phyloP scores from a whole-genome alignment of 2,329 filamentous ascomycete species.

The Talaromyces islandicus region DNA sequence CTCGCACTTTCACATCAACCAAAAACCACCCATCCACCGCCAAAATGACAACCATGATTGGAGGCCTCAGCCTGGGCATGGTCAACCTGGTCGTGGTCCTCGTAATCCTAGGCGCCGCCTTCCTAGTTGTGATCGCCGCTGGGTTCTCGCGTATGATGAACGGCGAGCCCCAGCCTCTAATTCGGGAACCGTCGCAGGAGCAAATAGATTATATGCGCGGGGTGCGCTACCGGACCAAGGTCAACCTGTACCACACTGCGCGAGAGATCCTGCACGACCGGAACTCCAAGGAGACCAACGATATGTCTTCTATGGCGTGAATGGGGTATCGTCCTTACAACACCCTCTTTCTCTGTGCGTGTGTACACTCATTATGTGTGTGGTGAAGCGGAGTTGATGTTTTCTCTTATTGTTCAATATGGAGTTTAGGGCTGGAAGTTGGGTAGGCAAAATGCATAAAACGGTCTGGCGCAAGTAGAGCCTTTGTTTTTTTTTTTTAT shows the following conservation, averaged over 20 bases:
- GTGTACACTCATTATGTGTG: background rate
- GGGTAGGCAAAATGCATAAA: too few species aligned
- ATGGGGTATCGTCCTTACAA: background rate
- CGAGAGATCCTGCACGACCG: background rate
- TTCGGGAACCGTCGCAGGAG: slow-evolving; percentile 1
- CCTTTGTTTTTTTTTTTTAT: too few species aligned
- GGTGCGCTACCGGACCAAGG: slow-evolving; percentile 4
- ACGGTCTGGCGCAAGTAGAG: too few species aligned
- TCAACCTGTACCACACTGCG: slow-evolving; percentile 4
- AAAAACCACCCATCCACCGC: background rate
- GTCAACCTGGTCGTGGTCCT: slow-evolving; percentile 9
- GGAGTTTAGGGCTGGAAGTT: too few species aligned
- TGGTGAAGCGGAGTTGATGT: background rate
- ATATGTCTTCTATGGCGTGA: background rate
- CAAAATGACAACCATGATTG: slow-evolving; percentile 3
- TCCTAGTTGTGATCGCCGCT: slow-evolving; percentile 3
- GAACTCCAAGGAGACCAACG: background rate
- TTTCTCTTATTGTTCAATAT: too few species aligned
- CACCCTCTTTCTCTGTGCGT: background rate
- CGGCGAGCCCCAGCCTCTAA: background rate
- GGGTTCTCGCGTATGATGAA: slow-evolving; percentile 4
- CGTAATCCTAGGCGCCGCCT: slow-evolving; percentile 5
- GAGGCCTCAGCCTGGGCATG: slow-evolving; percentile 7
- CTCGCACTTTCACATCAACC: background rate
- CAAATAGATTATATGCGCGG: slow-evolving; percentile 10